These are phyloP conservation scores for Closterium sp. DNA, from an alignment of 139 green algal genomes.

Conservation along the genomic window DNA sequence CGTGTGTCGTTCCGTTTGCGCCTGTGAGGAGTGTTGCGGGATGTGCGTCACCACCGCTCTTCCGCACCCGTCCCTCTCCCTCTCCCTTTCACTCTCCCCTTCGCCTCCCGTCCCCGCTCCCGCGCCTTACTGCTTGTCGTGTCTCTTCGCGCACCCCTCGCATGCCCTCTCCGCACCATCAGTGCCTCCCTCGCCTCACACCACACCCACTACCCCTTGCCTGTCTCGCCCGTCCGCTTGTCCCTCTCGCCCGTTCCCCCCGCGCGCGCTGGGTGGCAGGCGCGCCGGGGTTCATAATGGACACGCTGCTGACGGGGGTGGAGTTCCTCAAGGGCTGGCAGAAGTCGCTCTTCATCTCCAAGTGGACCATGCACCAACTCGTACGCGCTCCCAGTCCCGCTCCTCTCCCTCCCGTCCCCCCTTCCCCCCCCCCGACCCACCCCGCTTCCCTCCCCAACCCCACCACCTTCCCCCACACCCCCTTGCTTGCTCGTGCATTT, in stretches of 20 bases:
- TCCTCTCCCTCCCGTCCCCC: neutral
- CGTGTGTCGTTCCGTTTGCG: neutral
- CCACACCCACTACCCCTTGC: neutral
- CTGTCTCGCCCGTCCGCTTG: neutral
- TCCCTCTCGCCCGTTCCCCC: no score
- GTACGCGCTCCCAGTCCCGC: neutral
- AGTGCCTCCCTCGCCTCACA: neutral
- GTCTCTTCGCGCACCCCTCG: no score
- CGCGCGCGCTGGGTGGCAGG: slow-evolving; percentile 24
- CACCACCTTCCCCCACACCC: neutral
- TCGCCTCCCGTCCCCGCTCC: no score
- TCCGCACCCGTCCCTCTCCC: neutral
- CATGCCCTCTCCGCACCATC: no score
- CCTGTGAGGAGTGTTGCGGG: no score
- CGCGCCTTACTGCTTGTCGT: no score
- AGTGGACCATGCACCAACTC: slow-evolving; percentile 53
- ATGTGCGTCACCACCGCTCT: neutral
- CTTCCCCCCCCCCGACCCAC: neutral
- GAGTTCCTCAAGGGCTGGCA: slow-evolving; percentile 56
- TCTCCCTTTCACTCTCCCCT: neutral
- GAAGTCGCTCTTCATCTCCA: slow-evolving; percentile 39
- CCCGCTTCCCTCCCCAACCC: no score
- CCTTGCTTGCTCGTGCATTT: no score
- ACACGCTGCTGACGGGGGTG: slow-evolving; percentile 58
- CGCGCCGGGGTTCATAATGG: slow-evolving; percentile 55